Evolutionary conservation across 768 basidiomycete genomes (phyloP).

Genomic region (Lactarius psammicola): DNA sequence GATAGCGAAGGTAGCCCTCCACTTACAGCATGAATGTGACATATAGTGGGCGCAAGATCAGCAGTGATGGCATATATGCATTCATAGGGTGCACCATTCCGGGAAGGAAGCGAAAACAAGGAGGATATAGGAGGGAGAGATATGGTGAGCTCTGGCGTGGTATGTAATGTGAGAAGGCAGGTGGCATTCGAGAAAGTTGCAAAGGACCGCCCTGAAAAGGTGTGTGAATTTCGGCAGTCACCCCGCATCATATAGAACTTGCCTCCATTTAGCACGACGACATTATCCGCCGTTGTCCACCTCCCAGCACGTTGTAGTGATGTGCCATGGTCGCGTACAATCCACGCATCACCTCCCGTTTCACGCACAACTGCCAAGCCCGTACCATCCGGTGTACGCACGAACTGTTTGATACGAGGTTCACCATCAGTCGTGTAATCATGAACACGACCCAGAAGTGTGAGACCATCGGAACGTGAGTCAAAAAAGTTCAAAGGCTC

Average conservation of each 20-base stretch:
- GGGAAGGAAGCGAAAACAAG: slow-evolving; percentile 61
- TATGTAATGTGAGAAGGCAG: slow-evolving; percentile 52
- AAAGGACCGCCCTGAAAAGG: slow-evolving; percentile 47
- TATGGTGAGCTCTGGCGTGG: slow-evolving; percentile 43
- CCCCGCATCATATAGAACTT: slow-evolving; percentile 27
- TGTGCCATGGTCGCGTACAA: slow-evolving; percentile 46
- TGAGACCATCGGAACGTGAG: slow-evolving; percentile 51
- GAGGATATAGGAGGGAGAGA: slow-evolving; percentile 52
- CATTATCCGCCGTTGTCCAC: slow-evolving; percentile 59
- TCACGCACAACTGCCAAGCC: slow-evolving; percentile 68
- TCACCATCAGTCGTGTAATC: slow-evolving; percentile 21
- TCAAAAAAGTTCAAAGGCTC: slow-evolving; percentile 62
- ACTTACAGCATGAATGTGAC: slow-evolving; percentile 50
- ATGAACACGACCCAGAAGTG: slow-evolving; percentile 26
- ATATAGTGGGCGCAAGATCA: slow-evolving; percentile 48
- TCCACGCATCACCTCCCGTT: slow-evolving; percentile 65
- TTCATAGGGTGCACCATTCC: slow-evolving; percentile 42
- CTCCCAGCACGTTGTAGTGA: slow-evolving; percentile 47
- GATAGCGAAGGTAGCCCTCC: slow-evolving; percentile 41
- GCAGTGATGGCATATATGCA: slow-evolving; percentile 65
- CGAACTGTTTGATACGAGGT: slow-evolving; percentile 52
- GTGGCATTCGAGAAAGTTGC: slow-evolving; percentile 57
- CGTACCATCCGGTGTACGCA: slow-evolving; percentile 75
- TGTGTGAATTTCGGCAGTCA: slow-evolving; percentile 14
- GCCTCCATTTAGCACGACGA: slow-evolving; percentile 73